Conservation (phyloP, 768 basidiomycete species). For the Tricholoma furcatifolium region DNA sequence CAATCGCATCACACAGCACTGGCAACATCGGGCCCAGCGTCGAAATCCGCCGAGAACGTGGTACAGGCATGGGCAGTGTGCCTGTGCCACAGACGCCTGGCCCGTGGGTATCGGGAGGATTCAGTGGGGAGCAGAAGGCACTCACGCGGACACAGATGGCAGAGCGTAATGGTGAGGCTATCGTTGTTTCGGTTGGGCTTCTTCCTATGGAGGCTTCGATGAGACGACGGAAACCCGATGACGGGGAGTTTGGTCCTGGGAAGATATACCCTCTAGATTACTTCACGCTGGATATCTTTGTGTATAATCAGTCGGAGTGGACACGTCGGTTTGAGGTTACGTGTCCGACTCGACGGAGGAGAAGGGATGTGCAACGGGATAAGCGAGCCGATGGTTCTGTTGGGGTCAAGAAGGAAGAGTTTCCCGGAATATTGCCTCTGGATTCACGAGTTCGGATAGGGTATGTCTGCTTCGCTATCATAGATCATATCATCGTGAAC, state of each 20-base stretch:
- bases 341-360: slow-evolving; percentile 54
- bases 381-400: slow-evolving; percentile 24
- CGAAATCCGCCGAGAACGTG: slow-evolving; percentile 66
- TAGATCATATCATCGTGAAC: not conserved
- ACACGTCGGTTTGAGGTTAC: slow-evolving; percentile 76
- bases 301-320: slow-evolving; percentile 79
- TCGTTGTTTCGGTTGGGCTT: slow-evolving; percentile 70
- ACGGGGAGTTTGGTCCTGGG: slow-evolving; percentile 27
- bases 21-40: slow-evolving; percentile 54
- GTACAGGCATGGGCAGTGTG: slow-evolving; percentile 31
- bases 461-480: slow-evolving; percentile 41
- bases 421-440: slow-evolving; percentile 69
- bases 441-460: slow-evolving; percentile 80
- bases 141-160: slow-evolving; percentile 27
- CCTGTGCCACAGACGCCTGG: slow-evolving; percentile 52
- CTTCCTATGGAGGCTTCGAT: slow-evolving; percentile 26
- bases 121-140: slow-evolving; percentile 35
- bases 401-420: slow-evolving; percentile 36
- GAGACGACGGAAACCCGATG: slow-evolving; percentile 17
- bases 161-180: slow-evolving; percentile 46
- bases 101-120: slow-evolving; percentile 46
- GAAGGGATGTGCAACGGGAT: slow-evolving; percentile 27
- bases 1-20: slow-evolving; percentile 49
- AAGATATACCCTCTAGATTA: slow-evolving; percentile 71
- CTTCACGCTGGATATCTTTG: slow-evolving; percentile 85